A percentile compares a stretch with the other conserved stretches of the same genome.
phyloP scores from a whole-genome alignment of 768 basidiomycete genomes.

The Lanmaoa rubissima region DNA sequence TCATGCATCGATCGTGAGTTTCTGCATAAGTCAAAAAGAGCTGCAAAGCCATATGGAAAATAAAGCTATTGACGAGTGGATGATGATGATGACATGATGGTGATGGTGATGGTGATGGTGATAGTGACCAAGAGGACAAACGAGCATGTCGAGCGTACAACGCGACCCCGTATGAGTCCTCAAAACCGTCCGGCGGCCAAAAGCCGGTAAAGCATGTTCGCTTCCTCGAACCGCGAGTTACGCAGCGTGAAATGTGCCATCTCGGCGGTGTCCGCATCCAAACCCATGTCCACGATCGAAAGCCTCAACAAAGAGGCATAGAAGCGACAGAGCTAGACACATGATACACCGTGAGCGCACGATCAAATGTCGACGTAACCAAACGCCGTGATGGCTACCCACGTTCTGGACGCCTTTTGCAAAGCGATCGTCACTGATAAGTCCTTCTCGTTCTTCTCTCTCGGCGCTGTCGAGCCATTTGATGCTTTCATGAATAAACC shows the following conservation, averaged over 20 bases:
- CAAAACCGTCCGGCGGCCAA: constrained; percentile 46
- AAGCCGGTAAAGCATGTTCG: constrained; percentile 66
- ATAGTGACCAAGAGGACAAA: not conserved
- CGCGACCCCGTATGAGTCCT: not conserved
- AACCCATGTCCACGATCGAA: constrained; percentile 56
- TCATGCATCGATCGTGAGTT: constrained; percentile 6
- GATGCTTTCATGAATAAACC: constrained; percentile 69
- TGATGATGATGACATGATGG: not conserved
- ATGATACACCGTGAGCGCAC: not conserved
- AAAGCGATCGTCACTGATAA: constrained; percentile 70
- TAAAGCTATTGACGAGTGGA: not conserved
- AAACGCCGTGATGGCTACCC: constrained; percentile 25
- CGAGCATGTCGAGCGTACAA: not conserved
- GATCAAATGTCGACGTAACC: not conserved
- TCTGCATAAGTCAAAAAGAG: constrained; percentile 18
- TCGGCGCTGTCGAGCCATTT: constrained; percentile 71
- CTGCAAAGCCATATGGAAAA: constrained; percentile 4
- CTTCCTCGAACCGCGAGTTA: constrained; percentile 73
- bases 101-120: not conserved
- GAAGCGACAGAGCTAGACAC: constrained; percentile 67
- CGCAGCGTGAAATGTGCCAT: constrained; percentile 76
- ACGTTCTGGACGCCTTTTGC: constrained; percentile 73
- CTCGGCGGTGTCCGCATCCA: constrained; percentile 71
- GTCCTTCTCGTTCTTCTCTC: constrained; percentile 63
- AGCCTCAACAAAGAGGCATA: constrained; percentile 69